A percentile compares a stretch with the other conserved stretches of the same genome.
Evolutionary conservation across 108 stramenopile species (phyloP).

Genomic region (Cylindrotheca fusiformis): DNA sequence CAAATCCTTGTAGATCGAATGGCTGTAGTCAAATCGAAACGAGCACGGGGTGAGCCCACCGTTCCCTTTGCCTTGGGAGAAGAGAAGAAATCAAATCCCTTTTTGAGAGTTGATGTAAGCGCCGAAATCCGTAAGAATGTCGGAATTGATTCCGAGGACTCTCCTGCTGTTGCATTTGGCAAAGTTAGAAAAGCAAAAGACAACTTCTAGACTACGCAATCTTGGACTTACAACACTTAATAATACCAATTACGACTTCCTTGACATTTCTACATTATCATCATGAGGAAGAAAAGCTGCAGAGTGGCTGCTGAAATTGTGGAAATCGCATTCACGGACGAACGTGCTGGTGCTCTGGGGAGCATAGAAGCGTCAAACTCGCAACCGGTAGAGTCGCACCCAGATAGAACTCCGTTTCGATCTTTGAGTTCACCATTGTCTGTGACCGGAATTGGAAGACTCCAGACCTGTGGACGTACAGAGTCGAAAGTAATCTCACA

Average conservation of each 20-base stretch:
- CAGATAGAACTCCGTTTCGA: neutral
- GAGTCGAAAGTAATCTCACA: neutral
- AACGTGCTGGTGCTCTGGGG: neutral
- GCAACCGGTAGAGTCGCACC: neutral
- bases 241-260: too few species aligned
- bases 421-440: neutral
- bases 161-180: constrained; percentile 51
- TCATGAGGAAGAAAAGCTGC: too few species aligned
- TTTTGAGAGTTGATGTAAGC: constrained; percentile 73
- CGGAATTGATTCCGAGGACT: constrained; percentile 44
- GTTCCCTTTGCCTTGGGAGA: constrained; percentile 67
- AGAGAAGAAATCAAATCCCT: constrained; percentile 81
- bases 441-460: neutral
- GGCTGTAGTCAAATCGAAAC: constrained; percentile 44
- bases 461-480: neutral
- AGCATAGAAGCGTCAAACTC: neutral
- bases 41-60: constrained; percentile 63
- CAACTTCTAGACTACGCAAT: constrained; percentile 29
- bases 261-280: too few species aligned
- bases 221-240: too few species aligned
- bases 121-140: constrained; percentile 63
- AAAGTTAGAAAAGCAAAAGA: constrained; percentile 72
- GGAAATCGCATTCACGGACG: too few species aligned
- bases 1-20: constrained; percentile 45
- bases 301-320: too few species aligned